A percentile compares a stretch with the other conserved stretches of the same genome.
Conservation (phyloP, 176 grass and related monocot genomes). For the Musa itinerans region DNA sequence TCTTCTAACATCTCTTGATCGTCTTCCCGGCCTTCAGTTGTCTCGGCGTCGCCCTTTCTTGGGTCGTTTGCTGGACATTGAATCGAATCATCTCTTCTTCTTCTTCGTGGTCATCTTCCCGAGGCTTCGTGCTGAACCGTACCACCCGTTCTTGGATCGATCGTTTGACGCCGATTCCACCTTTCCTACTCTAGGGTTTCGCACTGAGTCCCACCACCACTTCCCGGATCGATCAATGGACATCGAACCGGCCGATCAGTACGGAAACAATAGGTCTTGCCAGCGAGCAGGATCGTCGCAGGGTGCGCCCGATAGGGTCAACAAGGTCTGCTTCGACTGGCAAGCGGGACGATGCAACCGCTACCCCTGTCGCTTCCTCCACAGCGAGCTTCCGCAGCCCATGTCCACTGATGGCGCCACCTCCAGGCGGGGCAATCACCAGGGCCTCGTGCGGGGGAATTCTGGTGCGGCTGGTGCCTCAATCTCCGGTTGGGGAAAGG, state of each 20-base stretch:
- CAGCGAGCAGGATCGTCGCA: constrained; percentile 7
- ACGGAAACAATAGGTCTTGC: neutral
- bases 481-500: constrained; percentile 63
- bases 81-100: no score
- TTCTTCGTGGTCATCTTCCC: no score
- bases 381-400: neutral
- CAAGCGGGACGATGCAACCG: constrained; percentile 16
- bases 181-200: no score
- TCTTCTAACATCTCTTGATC: no score
- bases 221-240: neutral
- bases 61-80: no score
- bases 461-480: constrained; percentile 29
- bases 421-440: neutral
- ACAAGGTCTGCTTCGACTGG: constrained; percentile 23
- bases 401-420: neutral
- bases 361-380: constrained; percentile 14
- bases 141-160: no score
- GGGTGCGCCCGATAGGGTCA: neutral
- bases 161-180: no score
- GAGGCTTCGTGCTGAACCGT: no score
- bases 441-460: constrained; percentile 47
- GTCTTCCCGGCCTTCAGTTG: no score
- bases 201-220: no score
- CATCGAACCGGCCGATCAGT: neutral
- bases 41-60: no score